A percentile compares a stretch with the other conserved stretches of the same genome.
Evolutionary conservation across 2,329 filamentous ascomycete species (phyloP).

Genomic region (Teratosphaeria epicoccoides): DNA sequence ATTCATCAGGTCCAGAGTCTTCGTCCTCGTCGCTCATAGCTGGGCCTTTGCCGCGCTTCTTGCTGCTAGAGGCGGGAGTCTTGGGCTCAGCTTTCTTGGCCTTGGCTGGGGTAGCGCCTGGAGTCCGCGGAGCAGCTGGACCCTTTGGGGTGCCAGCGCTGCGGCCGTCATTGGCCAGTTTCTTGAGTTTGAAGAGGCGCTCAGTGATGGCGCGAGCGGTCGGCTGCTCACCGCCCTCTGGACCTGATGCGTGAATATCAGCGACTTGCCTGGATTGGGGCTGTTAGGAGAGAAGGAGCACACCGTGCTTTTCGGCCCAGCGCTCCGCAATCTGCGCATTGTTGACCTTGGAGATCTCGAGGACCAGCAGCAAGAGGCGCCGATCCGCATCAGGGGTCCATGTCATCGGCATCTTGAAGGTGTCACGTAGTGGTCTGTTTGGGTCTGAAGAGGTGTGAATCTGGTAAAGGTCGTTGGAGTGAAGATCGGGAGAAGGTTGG

Average conservation of each 20-base stretch:
- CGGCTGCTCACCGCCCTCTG: not conserved
- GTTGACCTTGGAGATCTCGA: not conserved
- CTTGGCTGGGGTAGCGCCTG: not conserved
- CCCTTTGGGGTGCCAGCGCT: not conserved
- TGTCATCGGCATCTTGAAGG: not conserved
- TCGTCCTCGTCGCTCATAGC: slow-evolving; percentile 16
- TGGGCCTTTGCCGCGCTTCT: slow-evolving; percentile 1
- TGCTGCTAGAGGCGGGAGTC: not conserved
- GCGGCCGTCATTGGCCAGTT: not conserved
- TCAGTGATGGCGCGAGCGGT: slow-evolving; percentile 1
- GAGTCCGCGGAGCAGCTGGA: not conserved
- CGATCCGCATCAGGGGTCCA: not conserved
- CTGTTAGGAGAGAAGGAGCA: not conserved
- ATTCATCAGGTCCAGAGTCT: slow-evolving; percentile 13
- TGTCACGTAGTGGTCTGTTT: too few relatives aligned
- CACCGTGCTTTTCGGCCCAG: not conserved
- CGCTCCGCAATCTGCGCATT: not conserved
- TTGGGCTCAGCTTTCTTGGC: not conserved
- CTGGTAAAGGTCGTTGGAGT: not conserved
- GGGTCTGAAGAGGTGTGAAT: not conserved
- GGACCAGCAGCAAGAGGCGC: not conserved
- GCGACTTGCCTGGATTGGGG: too few relatives aligned
- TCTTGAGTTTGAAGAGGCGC: not conserved
- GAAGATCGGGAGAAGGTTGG: not conserved
- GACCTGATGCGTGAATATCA: not conserved